Evolutionary conservation across 192 early-diverging fungal genomes (phyloP).

Genomic region (Backusella circina): DNA sequence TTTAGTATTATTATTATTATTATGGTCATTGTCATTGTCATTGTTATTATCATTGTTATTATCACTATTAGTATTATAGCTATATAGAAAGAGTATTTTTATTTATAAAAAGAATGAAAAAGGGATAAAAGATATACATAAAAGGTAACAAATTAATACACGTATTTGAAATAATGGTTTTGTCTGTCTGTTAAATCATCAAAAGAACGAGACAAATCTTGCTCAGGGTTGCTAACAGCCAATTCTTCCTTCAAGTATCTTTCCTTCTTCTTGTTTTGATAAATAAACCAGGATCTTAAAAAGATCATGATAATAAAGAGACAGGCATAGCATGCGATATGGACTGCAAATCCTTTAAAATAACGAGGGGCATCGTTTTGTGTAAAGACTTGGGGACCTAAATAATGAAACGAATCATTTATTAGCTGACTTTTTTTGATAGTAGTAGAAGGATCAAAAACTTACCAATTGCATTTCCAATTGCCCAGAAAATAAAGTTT

Average conservation of each 20-base stretch:
- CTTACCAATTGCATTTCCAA: conserved; percentile 20
- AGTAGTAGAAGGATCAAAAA: background rate
- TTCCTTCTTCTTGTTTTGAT: background rate
- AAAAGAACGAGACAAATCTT: conserved; percentile 10
- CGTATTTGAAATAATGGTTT: conserved; percentile 17
- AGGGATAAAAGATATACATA: background rate
- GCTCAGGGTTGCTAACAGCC: background rate
- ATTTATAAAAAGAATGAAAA: background rate
- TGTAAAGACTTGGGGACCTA: conserved; percentile 3
- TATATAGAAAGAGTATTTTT: background rate
- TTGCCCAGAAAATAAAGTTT: conserved; percentile 20
- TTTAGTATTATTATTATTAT: background rate
- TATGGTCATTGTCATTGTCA: background rate
- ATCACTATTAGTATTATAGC: background rate
- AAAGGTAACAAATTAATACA: conserved; percentile 1
- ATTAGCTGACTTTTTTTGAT: background rate
- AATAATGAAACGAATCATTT: background rate
- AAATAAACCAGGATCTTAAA: background rate
- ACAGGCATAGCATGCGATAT: conserved; percentile 14
- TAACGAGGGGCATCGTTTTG: conserved; percentile 9
- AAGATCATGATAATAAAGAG: background rate
- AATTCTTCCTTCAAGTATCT: background rate
- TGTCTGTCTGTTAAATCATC: conserved; percentile 23
- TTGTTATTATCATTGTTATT: background rate
- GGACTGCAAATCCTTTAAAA: conserved; percentile 12